Percentiles rank a stretch among this genome's conserved stretches.
Evolutionary conservation across 805 yeast genomes (phyloP).

Genomic region (Candida odintsovae): DNA sequence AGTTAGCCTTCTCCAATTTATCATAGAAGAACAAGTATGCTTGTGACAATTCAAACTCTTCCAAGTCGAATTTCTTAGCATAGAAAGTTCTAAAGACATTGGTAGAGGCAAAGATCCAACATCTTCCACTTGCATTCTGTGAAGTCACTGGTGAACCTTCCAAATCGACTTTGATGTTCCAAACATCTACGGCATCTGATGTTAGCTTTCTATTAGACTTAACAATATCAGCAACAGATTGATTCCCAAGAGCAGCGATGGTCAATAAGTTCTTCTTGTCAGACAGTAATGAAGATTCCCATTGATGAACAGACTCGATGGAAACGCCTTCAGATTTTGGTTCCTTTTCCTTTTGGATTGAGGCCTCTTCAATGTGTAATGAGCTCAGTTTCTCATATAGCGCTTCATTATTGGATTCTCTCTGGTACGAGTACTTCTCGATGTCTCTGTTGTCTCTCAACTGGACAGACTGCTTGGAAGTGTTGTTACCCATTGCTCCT

Average conservation of each 20-base stretch:
- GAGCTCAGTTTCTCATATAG: neutral
- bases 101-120: constrained; percentile 84
- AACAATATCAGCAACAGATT: constrained; percentile 17
- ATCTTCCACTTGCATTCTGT: constrained; percentile 70
- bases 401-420: neutral
- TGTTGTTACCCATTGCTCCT: constrained; percentile 9
- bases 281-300: constrained; percentile 41
- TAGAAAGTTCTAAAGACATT: constrained; percentile 62
- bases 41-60: constrained; percentile 67
- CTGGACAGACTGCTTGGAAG: constrained; percentile 1
- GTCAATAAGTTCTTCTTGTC: constrained; percentile 48
- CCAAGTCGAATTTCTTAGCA: constrained; percentile 55
- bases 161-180: constrained; percentile 23
- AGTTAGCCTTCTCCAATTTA: constrained; percentile 77
- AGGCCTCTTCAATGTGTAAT: neutral
- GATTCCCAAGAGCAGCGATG: constrained; percentile 47
- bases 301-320: constrained; percentile 28
- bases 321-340: constrained; percentile 25
- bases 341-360: neutral
- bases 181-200: constrained; percentile 17
- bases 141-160: constrained; percentile 62
- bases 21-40: constrained; percentile 76
- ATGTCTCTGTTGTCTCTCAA: constrained; percentile 10
- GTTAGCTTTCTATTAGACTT: constrained; percentile 8
- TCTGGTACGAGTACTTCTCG: constrained; percentile 6